Evolutionary conservation across 208 protist genomes (phyloP), one percentile per base, ranked within the genome.

Genomic region (Leptomonas pyrrhocoris): DNA sequence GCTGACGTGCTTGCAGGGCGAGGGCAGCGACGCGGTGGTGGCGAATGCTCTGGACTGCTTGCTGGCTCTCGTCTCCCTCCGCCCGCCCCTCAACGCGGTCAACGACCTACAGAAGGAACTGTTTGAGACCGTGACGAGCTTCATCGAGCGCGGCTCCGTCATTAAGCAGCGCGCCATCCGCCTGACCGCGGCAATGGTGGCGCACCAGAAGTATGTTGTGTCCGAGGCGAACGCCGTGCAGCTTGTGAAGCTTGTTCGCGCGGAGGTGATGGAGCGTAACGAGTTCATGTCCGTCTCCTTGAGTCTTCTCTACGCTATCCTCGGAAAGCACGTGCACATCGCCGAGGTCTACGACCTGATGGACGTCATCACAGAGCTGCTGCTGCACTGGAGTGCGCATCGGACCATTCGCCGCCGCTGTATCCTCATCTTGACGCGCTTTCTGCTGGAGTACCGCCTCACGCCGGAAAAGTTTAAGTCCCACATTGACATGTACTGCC

Each of bases 141-240:
- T 94, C 69, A 84, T 97, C 61, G 85, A 77, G 53, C 89, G 93
- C 40, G 91, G 90, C 43, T 90, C 88, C 9, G 71, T 83, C 13
- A 95, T 97, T 77, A 95, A 96, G 73, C 91, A 94, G 73, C 89
- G 89, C 0, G 89, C 90, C 54, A 85, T 97, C 80, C 90, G 91
- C 19, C 88, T 94, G 3, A 86, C 85, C 21, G 89, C 91, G 2
- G 85, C 87, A 6, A 77, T 95, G 48, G 74, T 97, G 23, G 68
- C 80, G 25, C 89, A 95, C 62, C 84, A 90, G 50, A 71, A 85
- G 57, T 94, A 92, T 78, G 63, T 64, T 27, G 77, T 97, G 19
- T 72, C 68, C 18, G 77, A 86, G 31, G 76, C 81, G 7, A 80
- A 94, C 56, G 91, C 93, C 1, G 60, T 69, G 28, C 83, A 81